Percentiles rank a stretch among this genome's conserved stretches.
Conservation (phyloP, 306 rosid genomes). For the Corylus avellana region DNA sequence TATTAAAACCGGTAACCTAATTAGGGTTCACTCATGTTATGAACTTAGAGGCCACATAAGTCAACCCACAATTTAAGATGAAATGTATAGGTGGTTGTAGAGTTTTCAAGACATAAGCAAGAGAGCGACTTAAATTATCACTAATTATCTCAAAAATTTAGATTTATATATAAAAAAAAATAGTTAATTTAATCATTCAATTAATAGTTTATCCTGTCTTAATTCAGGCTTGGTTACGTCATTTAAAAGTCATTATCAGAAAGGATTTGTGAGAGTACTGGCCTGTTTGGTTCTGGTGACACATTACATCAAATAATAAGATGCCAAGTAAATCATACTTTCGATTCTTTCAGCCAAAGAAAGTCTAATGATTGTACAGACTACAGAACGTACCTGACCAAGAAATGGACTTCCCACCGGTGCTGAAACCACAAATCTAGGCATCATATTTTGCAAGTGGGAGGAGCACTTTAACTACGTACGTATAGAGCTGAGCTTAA, state of each 20-base stretch:
- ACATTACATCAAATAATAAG: conserved; percentile 21
- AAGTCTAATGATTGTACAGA: conserved; percentile 18
- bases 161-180: too few relatives aligned
- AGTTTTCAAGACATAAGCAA: background rate
- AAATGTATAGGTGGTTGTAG: background rate
- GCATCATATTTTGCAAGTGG: conserved; percentile 27
- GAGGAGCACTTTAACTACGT: conserved; percentile 10
- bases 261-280: conserved; percentile 21
- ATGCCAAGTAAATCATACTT: conserved; percentile 42
- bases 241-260: conserved; percentile 1
- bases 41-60: too few relatives aligned
- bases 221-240: background rate
- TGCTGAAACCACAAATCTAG: conserved; percentile 22
- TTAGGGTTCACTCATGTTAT: too few relatives aligned
- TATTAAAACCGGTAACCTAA: too few relatives aligned
- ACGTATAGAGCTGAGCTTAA: background rate
- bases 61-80: background rate
- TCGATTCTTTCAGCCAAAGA: background rate
- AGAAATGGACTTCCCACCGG: conserved; percentile 34
- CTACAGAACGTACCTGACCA: conserved; percentile 26
- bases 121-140: too few relatives aligned
- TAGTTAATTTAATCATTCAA: too few relatives aligned
- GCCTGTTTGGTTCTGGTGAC: conserved; percentile 21
- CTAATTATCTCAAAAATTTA: too few relatives aligned
- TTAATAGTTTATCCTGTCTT: too few relatives aligned